These are phyloP conservation scores for Scopulariopsis brevicaulis DNA, from an alignment of 2,329 filamentous ascomycete genomes.

Conservation along the genomic window DNA sequence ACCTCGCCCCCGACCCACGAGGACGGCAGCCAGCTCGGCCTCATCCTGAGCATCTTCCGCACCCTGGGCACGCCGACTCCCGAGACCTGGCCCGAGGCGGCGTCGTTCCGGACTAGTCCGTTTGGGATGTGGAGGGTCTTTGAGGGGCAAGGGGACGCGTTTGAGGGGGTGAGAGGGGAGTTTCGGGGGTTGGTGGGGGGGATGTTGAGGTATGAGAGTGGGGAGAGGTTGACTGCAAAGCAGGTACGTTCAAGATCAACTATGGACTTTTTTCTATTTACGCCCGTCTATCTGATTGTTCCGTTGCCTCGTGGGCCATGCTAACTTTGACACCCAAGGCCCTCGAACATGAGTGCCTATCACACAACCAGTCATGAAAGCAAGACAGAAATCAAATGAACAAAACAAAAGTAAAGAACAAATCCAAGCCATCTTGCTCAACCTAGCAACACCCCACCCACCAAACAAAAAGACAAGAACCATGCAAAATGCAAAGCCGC, in stretches of 20 bases:
- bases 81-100: slow-evolving; percentile 75
- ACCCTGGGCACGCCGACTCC: slow-evolving; percentile 76
- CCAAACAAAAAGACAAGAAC: not conserved
- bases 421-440: not conserved
- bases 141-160: slow-evolving; percentile 57
- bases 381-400: not conserved
- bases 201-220: slow-evolving; percentile 61
- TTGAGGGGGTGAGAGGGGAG: slow-evolving; percentile 46
- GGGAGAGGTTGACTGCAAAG: slow-evolving; percentile 52
- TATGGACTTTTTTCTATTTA: not conserved
- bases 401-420: not conserved
- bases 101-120: slow-evolving; percentile 56
- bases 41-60: slow-evolving; percentile 88
- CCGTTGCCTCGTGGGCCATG: not conserved
- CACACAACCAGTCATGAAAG: not conserved
- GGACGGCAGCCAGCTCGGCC: slow-evolving; percentile 79
- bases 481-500: too few relatives aligned
- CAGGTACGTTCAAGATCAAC: slow-evolving; percentile 16
- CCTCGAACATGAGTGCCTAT: not conserved
- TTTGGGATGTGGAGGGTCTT: slow-evolving; percentile 86
- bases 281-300: not conserved
- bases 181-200: slow-evolving; percentile 55
- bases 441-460: not conserved
- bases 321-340: not conserved
- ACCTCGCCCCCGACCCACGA: slow-evolving; percentile 63